phyloP scores from a whole-genome alignment of 257 asterid species.

The Solanum neorickii region DNA sequence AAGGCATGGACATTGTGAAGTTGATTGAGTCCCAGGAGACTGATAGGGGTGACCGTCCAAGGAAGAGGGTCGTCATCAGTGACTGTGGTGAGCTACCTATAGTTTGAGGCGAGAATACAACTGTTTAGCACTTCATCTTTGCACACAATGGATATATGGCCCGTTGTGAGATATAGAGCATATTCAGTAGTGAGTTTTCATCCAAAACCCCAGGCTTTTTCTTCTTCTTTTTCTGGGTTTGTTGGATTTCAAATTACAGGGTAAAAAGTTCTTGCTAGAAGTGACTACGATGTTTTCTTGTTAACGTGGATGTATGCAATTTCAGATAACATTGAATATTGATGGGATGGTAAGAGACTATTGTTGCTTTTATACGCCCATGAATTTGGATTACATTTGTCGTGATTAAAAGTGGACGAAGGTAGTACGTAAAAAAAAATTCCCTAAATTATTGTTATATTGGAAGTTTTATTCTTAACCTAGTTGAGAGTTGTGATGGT shows the following conservation, averaged over 20 bases:
- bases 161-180: conserved; percentile 18
- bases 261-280: not conserved
- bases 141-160: not conserved
- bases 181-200: conserved; percentile 13
- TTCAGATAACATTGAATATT: not conserved
- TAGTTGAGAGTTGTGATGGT: not conserved
- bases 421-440: not conserved
- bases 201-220: not conserved
- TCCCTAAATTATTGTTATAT: not conserved
- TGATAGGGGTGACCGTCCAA: conserved; percentile 92
- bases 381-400: not conserved
- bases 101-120: conserved; percentile 17
- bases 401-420: not conserved
- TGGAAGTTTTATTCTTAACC: not conserved
- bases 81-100: conserved; percentile 87
- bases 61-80: conserved; percentile 67
- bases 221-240: conserved; percentile 6
- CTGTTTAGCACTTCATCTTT: not conserved
- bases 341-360: not conserved
- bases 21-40: conserved; percentile 69
- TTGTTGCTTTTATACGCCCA: not conserved
- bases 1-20: conserved; percentile 81
- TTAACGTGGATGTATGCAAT: not conserved
- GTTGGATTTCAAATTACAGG: not conserved
- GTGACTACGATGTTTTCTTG: conserved; percentile 5